A percentile compares a stretch with the other conserved stretches of the same genome.
Evolutionary conservation across 352 stramenopile species (phyloP).

Genomic region (Globisporangium spinosum): DNA sequence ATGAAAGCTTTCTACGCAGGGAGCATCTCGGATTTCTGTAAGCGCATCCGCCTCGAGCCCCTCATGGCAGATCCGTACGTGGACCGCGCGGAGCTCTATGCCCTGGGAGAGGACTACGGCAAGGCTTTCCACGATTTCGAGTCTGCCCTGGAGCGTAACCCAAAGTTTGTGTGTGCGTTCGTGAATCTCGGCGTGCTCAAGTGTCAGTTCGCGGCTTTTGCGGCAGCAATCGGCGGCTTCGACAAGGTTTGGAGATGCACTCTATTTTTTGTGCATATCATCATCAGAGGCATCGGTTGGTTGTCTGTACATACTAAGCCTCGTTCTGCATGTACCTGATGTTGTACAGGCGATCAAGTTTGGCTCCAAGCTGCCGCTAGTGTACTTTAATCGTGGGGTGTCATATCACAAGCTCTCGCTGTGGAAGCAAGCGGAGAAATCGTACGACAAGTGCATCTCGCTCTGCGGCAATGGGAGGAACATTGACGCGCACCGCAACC

Average conservation of each 20-base stretch:
- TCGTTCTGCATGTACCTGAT: not conserved
- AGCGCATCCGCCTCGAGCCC: slow-evolving; percentile 57
- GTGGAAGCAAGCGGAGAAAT: slow-evolving; percentile 59
- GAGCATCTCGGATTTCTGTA: slow-evolving; percentile 58
- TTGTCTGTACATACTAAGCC: not conserved
- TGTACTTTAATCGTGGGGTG: slow-evolving; percentile 66
- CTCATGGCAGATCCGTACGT: slow-evolving; percentile 55
- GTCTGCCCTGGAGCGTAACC: slow-evolving; percentile 46
- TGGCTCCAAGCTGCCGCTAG: slow-evolving; percentile 32
- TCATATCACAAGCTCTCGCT: slow-evolving; percentile 67
- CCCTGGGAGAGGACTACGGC: slow-evolving; percentile 56
- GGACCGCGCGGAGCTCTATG: slow-evolving; percentile 64
- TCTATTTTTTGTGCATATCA: not conserved
- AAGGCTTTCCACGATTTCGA: slow-evolving; percentile 60
- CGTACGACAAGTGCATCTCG: slow-evolving; percentile 52
- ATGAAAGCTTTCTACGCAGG: slow-evolving; percentile 50
- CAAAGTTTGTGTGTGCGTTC: slow-evolving; percentile 44
- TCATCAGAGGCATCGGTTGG: not conserved
- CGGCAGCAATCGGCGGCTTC: slow-evolving; percentile 63
- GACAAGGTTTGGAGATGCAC: slow-evolving; percentile 26
- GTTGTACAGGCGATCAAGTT: slow-evolving; percentile 34
- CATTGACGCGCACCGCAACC: slow-evolving; percentile 60
- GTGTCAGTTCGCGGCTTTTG: slow-evolving; percentile 64
- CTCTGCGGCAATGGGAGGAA: slow-evolving; percentile 35
- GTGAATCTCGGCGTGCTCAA: slow-evolving; percentile 74